phyloP scores from a whole-genome alignment of 2,329 filamentous ascomycete species.

The Bipolaris cookei region DNA sequence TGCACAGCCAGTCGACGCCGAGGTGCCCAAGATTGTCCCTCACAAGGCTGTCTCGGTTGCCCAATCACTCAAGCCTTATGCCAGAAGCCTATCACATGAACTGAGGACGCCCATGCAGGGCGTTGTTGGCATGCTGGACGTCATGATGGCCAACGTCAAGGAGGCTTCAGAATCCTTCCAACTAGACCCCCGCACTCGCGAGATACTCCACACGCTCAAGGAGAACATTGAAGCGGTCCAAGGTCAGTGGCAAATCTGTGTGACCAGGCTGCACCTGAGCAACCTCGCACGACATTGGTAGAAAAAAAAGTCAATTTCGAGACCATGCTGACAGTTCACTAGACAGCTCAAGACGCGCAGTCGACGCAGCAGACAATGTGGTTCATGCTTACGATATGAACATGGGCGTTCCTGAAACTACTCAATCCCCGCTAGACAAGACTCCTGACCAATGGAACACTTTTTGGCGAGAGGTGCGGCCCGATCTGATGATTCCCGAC shows the following conservation, averaged over 20 bases:
- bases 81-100: constrained; percentile 74
- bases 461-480: constrained; percentile 46
- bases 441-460: constrained; percentile 34
- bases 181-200: constrained; percentile 57
- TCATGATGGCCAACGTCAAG: constrained; percentile 75
- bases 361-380: constrained; percentile 77
- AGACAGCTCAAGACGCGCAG: constrained; percentile 74
- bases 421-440: constrained; percentile 52
- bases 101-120: constrained; percentile 77
- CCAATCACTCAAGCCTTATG: constrained; percentile 73
- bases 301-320: too few species aligned
- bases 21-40: constrained; percentile 56
- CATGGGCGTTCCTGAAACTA: constrained; percentile 73
- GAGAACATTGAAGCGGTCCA: constrained; percentile 75
- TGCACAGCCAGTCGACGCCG: constrained; percentile 27
- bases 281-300: neutral
- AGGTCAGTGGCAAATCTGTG: constrained; percentile 50
- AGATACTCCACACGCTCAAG: constrained; percentile 67
- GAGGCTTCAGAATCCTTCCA: constrained; percentile 67
- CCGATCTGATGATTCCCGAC: constrained; percentile 53
- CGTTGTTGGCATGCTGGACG: constrained; percentile 76
- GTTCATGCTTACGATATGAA: constrained; percentile 78
- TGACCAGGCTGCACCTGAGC: neutral
- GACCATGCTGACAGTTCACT: constrained; percentile 19
- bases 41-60: constrained; percentile 63